A percentile compares a stretch with the other conserved stretches of the same genome.
These are phyloP conservation scores for Eragrostis nindensis DNA, from an alignment of 176 grass and related monocot genomes.

Conservation along the genomic window DNA sequence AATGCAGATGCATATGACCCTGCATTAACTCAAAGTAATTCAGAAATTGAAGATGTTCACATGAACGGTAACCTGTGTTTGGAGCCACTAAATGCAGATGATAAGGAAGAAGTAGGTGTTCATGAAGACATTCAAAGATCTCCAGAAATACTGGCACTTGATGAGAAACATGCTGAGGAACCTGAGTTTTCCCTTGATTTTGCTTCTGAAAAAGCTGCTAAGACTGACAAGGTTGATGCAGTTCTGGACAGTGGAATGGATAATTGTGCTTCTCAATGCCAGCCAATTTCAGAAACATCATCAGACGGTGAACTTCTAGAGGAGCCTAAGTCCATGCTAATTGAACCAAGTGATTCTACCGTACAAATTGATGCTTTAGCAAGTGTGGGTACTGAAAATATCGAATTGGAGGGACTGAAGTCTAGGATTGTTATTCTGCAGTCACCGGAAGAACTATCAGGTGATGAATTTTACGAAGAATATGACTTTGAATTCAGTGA, in stretches of 20 bases:
- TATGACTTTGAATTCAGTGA: conserved; percentile 67
- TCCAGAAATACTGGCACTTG: not conserved
- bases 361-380: conserved; percentile 10
- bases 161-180: conserved; percentile 29
- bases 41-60: conserved; percentile 31
- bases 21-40: conserved; percentile 32
- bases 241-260: conserved; percentile 22
- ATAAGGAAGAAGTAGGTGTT: conserved; percentile 24
- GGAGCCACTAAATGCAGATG: conserved; percentile 32
- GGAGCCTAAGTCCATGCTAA: conserved; percentile 31
- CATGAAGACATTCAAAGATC: conserved; percentile 27
- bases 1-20: conserved; percentile 10
- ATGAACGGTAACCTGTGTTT: not conserved
- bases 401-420: conserved; percentile 38
- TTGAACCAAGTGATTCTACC: conserved; percentile 38
- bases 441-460: conserved; percentile 46
- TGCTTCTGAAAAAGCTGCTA: conserved; percentile 28
- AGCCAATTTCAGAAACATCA: conserved; percentile 49
- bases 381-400: conserved; percentile 25
- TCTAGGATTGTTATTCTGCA: conserved; percentile 45
- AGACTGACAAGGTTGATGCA: conserved; percentile 22
- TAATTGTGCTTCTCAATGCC: conserved; percentile 29
- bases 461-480: conserved; percentile 53
- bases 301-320: conserved; percentile 31
- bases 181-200: conserved; percentile 21